phyloP scores from a whole-genome alignment of 176 grass and related monocot genomes.

The Saccharum spontaneum region DNA sequence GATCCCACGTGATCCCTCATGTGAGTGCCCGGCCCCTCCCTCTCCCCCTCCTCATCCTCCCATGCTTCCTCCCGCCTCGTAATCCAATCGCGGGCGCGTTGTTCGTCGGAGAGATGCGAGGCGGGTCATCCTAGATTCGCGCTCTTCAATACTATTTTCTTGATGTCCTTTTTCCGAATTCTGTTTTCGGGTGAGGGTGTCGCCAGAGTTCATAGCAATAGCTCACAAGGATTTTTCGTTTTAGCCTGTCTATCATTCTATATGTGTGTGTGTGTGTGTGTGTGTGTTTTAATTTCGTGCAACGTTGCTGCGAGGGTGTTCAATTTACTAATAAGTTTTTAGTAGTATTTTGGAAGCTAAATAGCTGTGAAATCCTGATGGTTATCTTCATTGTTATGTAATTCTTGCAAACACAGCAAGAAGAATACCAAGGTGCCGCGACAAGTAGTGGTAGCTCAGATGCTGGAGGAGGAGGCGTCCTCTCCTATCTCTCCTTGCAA shows the following conservation, averaged over 20 bases:
- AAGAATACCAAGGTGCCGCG: slow-evolving; percentile 4
- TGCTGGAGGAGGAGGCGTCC: slow-evolving; percentile 36
- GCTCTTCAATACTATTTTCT: not conserved
- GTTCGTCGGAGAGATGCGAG: not conserved
- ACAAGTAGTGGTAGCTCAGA: slow-evolving; percentile 26
- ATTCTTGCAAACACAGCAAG: slow-evolving; percentile 32
- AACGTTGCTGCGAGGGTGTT: not conserved
- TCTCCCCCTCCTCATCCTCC: not conserved
- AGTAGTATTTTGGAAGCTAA: not conserved
- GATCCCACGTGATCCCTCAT: slow-evolving; percentile 37
- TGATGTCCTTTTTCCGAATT: not conserved
- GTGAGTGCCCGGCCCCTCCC: slow-evolving; percentile 16
- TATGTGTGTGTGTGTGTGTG: too few relatives aligned
- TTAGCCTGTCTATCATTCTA: not conserved
- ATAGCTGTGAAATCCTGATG: not conserved
- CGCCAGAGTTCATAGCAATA: not conserved
- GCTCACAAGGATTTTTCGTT: not conserved
- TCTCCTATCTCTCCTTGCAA: slow-evolving; percentile 80
- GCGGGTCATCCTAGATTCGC: too few relatives aligned
- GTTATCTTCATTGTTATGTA: not conserved
- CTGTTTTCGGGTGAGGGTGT: not conserved
- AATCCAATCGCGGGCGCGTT: not conserved
- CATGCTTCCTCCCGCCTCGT: not conserved
- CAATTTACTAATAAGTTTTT: not conserved
- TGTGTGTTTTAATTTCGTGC: not conserved